Evolutionary conservation across 768 basidiomycete genomes (phyloP).

Genomic region (Hericium erinaceus): DNA sequence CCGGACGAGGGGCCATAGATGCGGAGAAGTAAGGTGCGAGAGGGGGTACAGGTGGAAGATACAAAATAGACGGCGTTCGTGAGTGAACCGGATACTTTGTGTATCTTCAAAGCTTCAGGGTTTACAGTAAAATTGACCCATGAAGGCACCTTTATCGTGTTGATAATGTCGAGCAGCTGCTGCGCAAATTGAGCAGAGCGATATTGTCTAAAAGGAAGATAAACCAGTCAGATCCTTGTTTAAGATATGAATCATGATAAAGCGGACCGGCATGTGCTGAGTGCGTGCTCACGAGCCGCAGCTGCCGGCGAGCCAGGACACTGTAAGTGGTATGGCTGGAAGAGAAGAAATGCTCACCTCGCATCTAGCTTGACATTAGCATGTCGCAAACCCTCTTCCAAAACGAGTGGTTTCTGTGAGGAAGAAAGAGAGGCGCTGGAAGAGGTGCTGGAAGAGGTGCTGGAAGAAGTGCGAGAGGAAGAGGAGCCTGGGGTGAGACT

Average conservation of each 20-base stretch:
- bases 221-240: conserved; percentile 7
- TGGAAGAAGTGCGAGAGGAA: conserved; percentile 17
- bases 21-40: conserved; percentile 72
- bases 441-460: conserved; percentile 18
- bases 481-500: conserved; percentile 15
- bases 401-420: conserved; percentile 33
- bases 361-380: conserved; percentile 47
- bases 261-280: conserved; percentile 23
- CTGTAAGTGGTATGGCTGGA: conserved; percentile 11
- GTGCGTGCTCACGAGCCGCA: conserved; percentile 4
- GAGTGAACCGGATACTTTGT: conserved; percentile 82
- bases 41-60: conserved; percentile 49
- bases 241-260: neutral
- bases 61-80: conserved; percentile 98
- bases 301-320: conserved; percentile 10
- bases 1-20: conserved; percentile 88
- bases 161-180: conserved; percentile 47
- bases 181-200: conserved; percentile 47
- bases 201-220: conserved; percentile 43
- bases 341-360: conserved; percentile 45
- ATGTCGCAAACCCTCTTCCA: conserved; percentile 55
- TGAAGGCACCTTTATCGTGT: conserved; percentile 42
- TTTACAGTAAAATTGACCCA: conserved; percentile 46
- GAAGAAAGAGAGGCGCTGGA: conserved; percentile 24
- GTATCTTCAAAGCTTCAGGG: conserved; percentile 46